These are phyloP conservation scores for Metschnikowia gelsemii DNA, from an alignment of 805 yeast genomes.

Conservation along the genomic window DNA sequence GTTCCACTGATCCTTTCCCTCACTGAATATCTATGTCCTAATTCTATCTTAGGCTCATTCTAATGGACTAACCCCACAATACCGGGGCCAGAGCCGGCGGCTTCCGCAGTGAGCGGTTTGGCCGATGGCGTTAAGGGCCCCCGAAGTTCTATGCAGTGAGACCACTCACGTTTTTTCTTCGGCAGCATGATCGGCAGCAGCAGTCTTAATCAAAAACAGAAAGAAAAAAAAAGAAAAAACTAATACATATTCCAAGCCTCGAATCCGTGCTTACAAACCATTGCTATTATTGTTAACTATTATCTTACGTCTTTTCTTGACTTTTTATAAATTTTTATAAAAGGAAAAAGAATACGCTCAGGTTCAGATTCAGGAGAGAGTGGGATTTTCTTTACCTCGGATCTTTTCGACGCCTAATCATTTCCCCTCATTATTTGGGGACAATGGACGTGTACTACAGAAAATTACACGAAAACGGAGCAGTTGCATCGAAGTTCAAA, in stretches of 20 bases:
- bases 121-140: constrained; percentile 9
- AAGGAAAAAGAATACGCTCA: no score
- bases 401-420: background rate
- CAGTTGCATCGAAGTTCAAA: constrained; percentile 38
- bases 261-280: no score
- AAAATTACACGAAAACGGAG: constrained; percentile 40
- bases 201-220: background rate
- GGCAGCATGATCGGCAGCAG: background rate
- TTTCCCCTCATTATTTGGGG: background rate
- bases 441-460: constrained; percentile 38
- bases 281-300: no score
- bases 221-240: background rate
- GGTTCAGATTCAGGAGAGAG: no score
- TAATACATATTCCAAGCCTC: no score
- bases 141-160: background rate
- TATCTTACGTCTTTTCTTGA: no score
- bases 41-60: no score
- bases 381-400: background rate
- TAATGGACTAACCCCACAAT: no score
- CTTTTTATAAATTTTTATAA: no score
- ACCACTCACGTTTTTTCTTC: background rate
- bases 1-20: no score
- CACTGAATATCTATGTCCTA: no score
- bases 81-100: background rate
- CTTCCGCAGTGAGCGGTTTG: constrained; percentile 3